These are phyloP conservation scores for Cercospora berteroae DNA, from an alignment of 2,329 filamentous ascomycete species.

Conservation along the genomic window DNA sequence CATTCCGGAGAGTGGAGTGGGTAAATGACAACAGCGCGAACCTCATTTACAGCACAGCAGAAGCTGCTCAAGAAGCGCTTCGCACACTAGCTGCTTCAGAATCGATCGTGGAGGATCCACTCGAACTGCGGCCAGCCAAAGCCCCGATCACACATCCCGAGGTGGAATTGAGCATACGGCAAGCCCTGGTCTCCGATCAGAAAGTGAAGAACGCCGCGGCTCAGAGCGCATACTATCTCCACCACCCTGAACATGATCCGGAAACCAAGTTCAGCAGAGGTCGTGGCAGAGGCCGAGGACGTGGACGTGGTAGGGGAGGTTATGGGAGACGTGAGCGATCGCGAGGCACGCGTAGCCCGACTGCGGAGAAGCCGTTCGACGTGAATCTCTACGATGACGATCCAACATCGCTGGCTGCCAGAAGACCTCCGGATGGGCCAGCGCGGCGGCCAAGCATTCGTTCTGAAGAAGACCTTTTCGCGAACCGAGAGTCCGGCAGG, in stretches of 20 bases:
- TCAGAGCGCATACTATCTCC: slow-evolving; percentile 85
- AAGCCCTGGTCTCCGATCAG: slow-evolving; percentile 71
- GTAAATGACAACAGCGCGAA: slow-evolving; percentile 92
- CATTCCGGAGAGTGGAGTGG: slow-evolving; percentile 75
- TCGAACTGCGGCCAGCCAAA: slow-evolving; percentile 67
- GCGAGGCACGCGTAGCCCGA: slow-evolving; percentile 31
- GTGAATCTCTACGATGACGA: slow-evolving; percentile 82
- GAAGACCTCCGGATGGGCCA: slow-evolving; percentile 5
- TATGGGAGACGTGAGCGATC: slow-evolving; percentile 46
- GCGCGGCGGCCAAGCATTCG: slow-evolving; percentile 8
- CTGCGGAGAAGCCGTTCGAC: slow-evolving; percentile 55
- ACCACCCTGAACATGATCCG: slow-evolving; percentile 86
- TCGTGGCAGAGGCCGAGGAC: slow-evolving; percentile 26
- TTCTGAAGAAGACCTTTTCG: slow-evolving; percentile 18
- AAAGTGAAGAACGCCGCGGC: slow-evolving; percentile 77
- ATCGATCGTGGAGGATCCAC: slow-evolving; percentile 38
- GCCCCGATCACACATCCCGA: slow-evolving; percentile 64
- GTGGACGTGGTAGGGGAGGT: slow-evolving; percentile 60
- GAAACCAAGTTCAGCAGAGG: slow-evolving; percentile 62
- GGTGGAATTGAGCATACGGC: slow-evolving; percentile 66
- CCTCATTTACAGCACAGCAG: slow-evolving; percentile 65
- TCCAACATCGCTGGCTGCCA: slow-evolving; percentile 25
- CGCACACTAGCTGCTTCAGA: slow-evolving; percentile 46
- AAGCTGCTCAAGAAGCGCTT: slow-evolving; percentile 56
- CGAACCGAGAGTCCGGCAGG: slow-evolving; percentile 13